phyloP scores from a whole-genome alignment of 345 rosid species.

The Jatropha curcas region DNA sequence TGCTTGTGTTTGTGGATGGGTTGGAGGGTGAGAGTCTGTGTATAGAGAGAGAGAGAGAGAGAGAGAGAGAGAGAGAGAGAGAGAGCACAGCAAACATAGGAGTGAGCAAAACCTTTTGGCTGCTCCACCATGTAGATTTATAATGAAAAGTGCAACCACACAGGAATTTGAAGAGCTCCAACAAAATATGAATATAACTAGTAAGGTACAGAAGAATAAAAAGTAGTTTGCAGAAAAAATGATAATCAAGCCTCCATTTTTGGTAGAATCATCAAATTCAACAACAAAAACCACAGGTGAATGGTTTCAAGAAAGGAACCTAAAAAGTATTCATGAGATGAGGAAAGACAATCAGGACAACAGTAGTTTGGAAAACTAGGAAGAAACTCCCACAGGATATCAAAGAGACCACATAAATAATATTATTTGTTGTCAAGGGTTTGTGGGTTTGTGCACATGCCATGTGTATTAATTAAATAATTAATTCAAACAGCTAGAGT shows the following conservation, averaged over 20 bases:
- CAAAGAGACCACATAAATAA: neutral
- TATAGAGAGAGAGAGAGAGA: too few species aligned
- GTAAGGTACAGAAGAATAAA: too few species aligned
- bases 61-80: too few species aligned
- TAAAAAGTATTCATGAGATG: neutral
- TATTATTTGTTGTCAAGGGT: too few species aligned
- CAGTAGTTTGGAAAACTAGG: neutral
- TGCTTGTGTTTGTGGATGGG: neutral
- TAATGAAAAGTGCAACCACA: too few species aligned
- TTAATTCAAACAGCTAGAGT: neutral
- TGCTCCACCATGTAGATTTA: neutral
- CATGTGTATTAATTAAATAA: too few species aligned
- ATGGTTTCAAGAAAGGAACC: neutral
- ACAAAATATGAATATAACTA: too few species aligned
- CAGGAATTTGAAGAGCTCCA: too few species aligned
- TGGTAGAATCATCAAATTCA: neutral
- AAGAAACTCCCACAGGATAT: neutral
- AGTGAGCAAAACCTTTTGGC: too few species aligned
- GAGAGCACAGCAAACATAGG: too few species aligned
- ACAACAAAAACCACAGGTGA: neutral
- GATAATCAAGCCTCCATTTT: neutral
- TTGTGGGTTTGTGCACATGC: too few species aligned
- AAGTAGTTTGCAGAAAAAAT: neutral
- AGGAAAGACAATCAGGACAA: neutral
- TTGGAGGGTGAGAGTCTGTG: too few species aligned